Evolutionary conservation across 2,329 filamentous ascomycete genomes (phyloP), one percentile per base, ranked within the genome.

Genomic region (Botrytis sinoallii): DNA sequence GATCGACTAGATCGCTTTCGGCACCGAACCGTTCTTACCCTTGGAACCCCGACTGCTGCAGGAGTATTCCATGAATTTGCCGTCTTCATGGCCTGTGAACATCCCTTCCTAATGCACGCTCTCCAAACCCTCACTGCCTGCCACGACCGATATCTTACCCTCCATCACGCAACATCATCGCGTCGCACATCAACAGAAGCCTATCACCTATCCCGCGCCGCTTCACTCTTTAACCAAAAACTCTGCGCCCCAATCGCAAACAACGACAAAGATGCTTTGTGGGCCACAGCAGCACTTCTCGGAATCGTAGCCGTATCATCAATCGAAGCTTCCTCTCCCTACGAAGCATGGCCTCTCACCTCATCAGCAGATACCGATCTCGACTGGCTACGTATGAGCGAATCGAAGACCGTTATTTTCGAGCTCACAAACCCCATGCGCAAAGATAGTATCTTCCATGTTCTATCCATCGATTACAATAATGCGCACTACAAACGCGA

Each of bases 291-390:
- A 3, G 83, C 84, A 1, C 79, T 88, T 1, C 81, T 88, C 3
- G 84, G 86, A 6, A 81, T 84, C 35, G 81, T 84, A 0, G 81
- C 84, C 12, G 84, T 87, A 71, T 84, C 84, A 55, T 83, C 83
- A 35, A 79, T 87, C 40, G 85, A 86, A 48, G 81, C 82, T 0
- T 74, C 78, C 0, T 81, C 81, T 0, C 82, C 87, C 0, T 80
- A 85, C 67, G 80, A 86, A 71, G 83, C 86, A 4, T 91, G 89
- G 89, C 90, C 89, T 0, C 81, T 91, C 3, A 85, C 84, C 52
- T 75, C 81, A 2, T 79, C 82, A 0, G 81, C 81, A 1, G 74
- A 82, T 0, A 77, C 81, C 0, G 87, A 90, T 75, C 82, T 91
- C 1, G 84, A 87, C 76, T 92, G 89, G 89, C 78, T 91, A 3